These are phyloP conservation scores for Rosa chinensis DNA, from an alignment of 306 rosid species.

Conservation along the genomic window DNA sequence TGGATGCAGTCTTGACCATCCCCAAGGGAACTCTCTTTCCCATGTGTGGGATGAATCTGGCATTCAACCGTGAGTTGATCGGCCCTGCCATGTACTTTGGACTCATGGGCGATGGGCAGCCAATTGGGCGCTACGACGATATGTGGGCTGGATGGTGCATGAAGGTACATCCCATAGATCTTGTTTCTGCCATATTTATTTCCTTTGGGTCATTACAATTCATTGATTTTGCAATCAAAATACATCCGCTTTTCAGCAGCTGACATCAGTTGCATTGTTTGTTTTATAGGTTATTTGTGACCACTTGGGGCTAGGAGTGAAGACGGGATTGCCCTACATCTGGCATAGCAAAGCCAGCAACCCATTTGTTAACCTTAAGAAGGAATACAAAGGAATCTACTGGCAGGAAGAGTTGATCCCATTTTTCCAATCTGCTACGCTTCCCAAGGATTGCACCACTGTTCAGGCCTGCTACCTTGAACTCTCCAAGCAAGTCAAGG, in stretches of 20 bases:
- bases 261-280: constrained; percentile 8
- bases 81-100: constrained; percentile 95
- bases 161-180: constrained; percentile 46
- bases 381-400: constrained; percentile 82
- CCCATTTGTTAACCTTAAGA: constrained; percentile 79
- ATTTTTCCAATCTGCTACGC: constrained; percentile 64
- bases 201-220: neutral
- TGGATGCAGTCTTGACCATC: constrained; percentile 75
- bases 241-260: neutral
- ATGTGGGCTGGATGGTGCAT: constrained; percentile 99
- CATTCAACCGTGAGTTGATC: constrained; percentile 74
- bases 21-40: constrained; percentile 84
- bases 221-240: constrained; percentile 3
- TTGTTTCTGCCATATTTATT: neutral
- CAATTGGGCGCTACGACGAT: constrained; percentile 72
- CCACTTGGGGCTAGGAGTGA: constrained; percentile 77
- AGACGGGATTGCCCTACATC: constrained; percentile 85
- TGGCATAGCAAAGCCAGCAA: constrained; percentile 95
- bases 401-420: constrained; percentile 91
- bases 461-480: constrained; percentile 74
- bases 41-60: constrained; percentile 90
- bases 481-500: constrained; percentile 76
- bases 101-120: constrained; percentile 92
- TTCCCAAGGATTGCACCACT: constrained; percentile 71
- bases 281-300: constrained; percentile 67